Conservation (phyloP, 257 asterid genomes). For the Coffea eugenioides region DNA sequence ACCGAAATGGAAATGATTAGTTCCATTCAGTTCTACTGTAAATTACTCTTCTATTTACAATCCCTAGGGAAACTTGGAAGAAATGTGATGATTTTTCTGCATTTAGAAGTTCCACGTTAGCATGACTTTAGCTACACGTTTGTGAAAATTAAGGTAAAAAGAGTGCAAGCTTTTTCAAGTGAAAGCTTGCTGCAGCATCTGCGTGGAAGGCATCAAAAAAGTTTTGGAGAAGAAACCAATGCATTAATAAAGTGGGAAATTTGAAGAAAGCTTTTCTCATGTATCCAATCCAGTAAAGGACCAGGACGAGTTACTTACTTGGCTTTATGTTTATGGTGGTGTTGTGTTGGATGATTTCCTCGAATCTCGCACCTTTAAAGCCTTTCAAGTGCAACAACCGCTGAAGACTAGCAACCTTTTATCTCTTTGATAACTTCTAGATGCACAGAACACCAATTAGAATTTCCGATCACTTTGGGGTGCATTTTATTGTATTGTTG, state of each 20-base stretch:
- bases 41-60: constrained; percentile 27
- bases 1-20: constrained; percentile 26
- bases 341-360: constrained; percentile 32
- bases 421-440: neutral
- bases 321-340: constrained; percentile 9
- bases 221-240: constrained; percentile 19
- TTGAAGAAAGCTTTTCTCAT: constrained; percentile 10
- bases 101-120: constrained; percentile 28
- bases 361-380: constrained; percentile 51
- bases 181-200: constrained; percentile 16
- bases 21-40: constrained; percentile 17
- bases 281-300: neutral
- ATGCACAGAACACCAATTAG: constrained; percentile 6
- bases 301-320: neutral
- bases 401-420: constrained; percentile 11
- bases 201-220: constrained; percentile 36
- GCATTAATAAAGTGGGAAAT: constrained; percentile 14
- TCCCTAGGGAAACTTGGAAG: constrained; percentile 40
- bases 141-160: constrained; percentile 46
- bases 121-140: constrained; percentile 60
- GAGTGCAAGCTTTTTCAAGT: constrained; percentile 26
- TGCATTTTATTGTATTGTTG: neutral
- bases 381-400: constrained; percentile 30
- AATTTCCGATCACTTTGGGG: neutral
- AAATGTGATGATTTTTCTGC: constrained; percentile 8